Percentiles rank a stretch among this genome's conserved stretches.
phyloP scores from a whole-genome alignment of 176 grass and related monocot genomes.

The Ampelocalamus luodianensis region DNA sequence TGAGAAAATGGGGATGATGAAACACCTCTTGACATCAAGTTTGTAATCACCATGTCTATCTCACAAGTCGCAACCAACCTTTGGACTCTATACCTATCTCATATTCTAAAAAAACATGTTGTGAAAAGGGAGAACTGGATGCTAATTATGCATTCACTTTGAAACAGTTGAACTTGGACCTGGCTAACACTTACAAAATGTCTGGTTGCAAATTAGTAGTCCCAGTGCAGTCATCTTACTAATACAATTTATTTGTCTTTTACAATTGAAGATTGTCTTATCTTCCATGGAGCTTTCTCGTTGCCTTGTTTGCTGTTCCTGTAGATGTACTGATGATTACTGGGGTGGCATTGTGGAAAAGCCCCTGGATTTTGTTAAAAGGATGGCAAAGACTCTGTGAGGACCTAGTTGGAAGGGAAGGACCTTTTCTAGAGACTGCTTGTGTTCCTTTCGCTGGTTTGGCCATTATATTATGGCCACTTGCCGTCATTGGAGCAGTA shows the following conservation, averaged over 20 bases:
- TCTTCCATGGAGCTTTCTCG: slow-evolving; percentile 59
- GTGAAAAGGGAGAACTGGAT: neutral
- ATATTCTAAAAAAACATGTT: no score
- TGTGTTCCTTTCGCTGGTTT: slow-evolving; percentile 89
- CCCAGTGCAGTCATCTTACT: neutral
- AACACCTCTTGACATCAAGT: slow-evolving; percentile 75
- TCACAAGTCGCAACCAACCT: neutral
- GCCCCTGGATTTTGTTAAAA: slow-evolving; percentile 79
- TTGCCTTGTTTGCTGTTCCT: slow-evolving; percentile 58
- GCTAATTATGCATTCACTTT: neutral
- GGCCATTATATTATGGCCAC: slow-evolving; percentile 80
- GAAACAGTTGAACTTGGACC: neutral
- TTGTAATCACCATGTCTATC: slow-evolving; percentile 33
- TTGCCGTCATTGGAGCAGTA: slow-evolving; percentile 69
- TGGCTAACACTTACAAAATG: neutral
- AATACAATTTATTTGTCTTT: neutral
- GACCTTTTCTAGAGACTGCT: slow-evolving; percentile 83
- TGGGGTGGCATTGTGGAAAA: slow-evolving; percentile 79
- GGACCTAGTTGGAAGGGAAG: slow-evolving; percentile 87
- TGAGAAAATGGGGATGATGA: slow-evolving; percentile 67
- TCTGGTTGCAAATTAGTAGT: neutral
- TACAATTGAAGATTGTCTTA: slow-evolving; percentile 54
- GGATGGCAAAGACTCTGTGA: slow-evolving; percentile 89
- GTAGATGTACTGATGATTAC: slow-evolving; percentile 77
- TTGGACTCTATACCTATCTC: neutral